Evolutionary conservation across 805 yeast genomes (phyloP), one percentile per base, ranked within the genome.

Genomic region (Ogataea nitratoaversa): DNA sequence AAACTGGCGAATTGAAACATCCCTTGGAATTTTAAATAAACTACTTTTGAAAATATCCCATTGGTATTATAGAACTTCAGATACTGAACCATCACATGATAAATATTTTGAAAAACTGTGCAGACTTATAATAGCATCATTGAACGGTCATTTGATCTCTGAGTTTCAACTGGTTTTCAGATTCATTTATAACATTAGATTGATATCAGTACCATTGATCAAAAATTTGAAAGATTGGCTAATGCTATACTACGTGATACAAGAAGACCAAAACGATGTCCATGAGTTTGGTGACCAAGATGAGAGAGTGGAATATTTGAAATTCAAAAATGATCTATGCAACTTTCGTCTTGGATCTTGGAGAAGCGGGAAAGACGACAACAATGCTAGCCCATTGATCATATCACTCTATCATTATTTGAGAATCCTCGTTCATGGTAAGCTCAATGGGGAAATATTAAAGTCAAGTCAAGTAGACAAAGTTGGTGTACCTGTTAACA

Each of bases 161-260:
- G 28, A 46, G 17, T 37, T 41, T 17, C 38, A 27, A 27, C 37
- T 47, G 19, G 29, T 46, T 4, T 44, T 47, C 30, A 42, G 54
- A 27, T 29, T 44, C 6, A 32, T 50, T 17, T 35, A 42, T 38
- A 50, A 47, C 24, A 14, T 50, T 22, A 35, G 40, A 13, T 37
- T 32, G 8, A 27, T 44, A 6, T 30, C 45, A 9, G 37, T 46
- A n/a, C 49, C 54, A 3, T 27, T 46, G 17, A 20, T 50, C 14
- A 27, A 40, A 28, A 28, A 32, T 6, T 28, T 49, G 25, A 56
- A 48, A 31, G 32, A 40, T 13, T 46, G 47, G 44, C 25, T 56
- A 18, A 38, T 49, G 19, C 16, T 53, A 13, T 35, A 34, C 14
- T 52, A 38, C 37, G 17, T 56, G 2, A 9, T 44, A 8, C 9